Percentiles rank a stretch among this genome's conserved stretches.
phyloP scores from a whole-genome alignment of 805 yeast genomes.

The Candida vartiovaarae region DNA sequence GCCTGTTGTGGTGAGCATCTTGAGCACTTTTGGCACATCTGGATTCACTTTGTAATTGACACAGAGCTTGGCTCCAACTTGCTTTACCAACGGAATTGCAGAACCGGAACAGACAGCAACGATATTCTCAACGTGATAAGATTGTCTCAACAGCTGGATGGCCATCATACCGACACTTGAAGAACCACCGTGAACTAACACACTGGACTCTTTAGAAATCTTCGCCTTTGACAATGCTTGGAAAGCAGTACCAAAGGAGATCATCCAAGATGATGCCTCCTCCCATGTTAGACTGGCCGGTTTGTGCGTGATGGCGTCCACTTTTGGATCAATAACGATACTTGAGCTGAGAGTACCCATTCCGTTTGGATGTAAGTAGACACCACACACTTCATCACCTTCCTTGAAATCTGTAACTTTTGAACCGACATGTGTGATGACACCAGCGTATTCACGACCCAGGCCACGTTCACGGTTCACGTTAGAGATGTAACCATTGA shows the following conservation, averaged over 20 bases:
- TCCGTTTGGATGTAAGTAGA: slow-evolving; percentile 43
- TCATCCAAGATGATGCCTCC: slow-evolving; percentile 60
- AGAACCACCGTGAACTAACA: slow-evolving; percentile 71
- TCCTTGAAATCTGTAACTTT: slow-evolving; percentile 29
- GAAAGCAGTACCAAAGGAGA: slow-evolving; percentile 58
- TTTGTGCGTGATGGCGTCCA: slow-evolving; percentile 40
- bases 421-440: slow-evolving; percentile 47
- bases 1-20: slow-evolving; percentile 21
- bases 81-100: slow-evolving; percentile 36
- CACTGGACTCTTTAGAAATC: slow-evolving; percentile 37
- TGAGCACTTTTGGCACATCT: slow-evolving; percentile 18
- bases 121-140: slow-evolving; percentile 42
- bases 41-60: slow-evolving; percentile 40
- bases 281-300: slow-evolving; percentile 40
- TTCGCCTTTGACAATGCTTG: slow-evolving; percentile 30
- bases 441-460: slow-evolving; percentile 68
- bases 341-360: slow-evolving; percentile 55
- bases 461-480: slow-evolving; percentile 52
- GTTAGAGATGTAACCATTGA: slow-evolving; percentile 46
- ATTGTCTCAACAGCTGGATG: slow-evolving; percentile 50
- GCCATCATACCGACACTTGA: slow-evolving; percentile 64
- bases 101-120: slow-evolving; percentile 51
- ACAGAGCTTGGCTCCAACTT: slow-evolving; percentile 44
- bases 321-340: slow-evolving; percentile 43
- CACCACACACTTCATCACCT: slow-evolving; percentile 65